phyloP scores from a whole-genome alignment of 2,329 filamentous ascomycete genomes.

The Simplicillium aogashimaense region DNA sequence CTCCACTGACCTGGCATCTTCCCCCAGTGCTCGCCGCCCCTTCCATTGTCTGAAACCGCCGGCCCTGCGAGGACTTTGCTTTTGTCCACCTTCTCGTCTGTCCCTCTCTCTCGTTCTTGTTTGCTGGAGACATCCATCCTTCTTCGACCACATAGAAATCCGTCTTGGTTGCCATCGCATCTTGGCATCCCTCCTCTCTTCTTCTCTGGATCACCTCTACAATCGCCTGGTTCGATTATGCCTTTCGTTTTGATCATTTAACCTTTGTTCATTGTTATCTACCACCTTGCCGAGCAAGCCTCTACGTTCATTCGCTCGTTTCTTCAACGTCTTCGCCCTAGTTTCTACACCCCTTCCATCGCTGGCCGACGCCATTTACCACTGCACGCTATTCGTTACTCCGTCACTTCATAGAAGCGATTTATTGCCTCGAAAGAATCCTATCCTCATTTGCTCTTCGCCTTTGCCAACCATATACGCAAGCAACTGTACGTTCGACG shows the following conservation, averaged over 20 bases:
- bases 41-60: too few relatives aligned
- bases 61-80: too few relatives aligned
- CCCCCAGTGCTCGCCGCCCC: too few relatives aligned
- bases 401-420: background rate
- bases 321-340: conserved; percentile 7
- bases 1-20: too few relatives aligned
- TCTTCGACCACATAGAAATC: conserved; percentile 2
- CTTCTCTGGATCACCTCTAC: conserved; percentile 7
- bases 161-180: conserved; percentile 6
- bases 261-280: conserved; percentile 16
- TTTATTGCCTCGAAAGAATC: background rate
- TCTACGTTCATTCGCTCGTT: conserved; percentile 34
- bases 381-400: background rate
- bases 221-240: conserved; percentile 21
- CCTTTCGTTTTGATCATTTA: conserved; percentile 19
- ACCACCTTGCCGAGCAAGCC: conserved; percentile 30
- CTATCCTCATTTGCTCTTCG: too few relatives aligned
- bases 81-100: too few relatives aligned
- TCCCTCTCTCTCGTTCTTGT: conserved; percentile 1
- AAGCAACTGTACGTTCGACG: too few relatives aligned
- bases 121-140: conserved; percentile 3
- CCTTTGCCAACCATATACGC: too few relatives aligned
- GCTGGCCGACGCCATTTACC: conserved; percentile 8
- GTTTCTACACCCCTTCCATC: conserved; percentile 10
- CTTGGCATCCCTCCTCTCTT: conserved; percentile 8